Percentiles rank a stretch among this genome's conserved stretches.
These are phyloP conservation scores for Naganishia cerealis DNA, from an alignment of 1,284 basidiomycete species.

Conservation along the genomic window DNA sequence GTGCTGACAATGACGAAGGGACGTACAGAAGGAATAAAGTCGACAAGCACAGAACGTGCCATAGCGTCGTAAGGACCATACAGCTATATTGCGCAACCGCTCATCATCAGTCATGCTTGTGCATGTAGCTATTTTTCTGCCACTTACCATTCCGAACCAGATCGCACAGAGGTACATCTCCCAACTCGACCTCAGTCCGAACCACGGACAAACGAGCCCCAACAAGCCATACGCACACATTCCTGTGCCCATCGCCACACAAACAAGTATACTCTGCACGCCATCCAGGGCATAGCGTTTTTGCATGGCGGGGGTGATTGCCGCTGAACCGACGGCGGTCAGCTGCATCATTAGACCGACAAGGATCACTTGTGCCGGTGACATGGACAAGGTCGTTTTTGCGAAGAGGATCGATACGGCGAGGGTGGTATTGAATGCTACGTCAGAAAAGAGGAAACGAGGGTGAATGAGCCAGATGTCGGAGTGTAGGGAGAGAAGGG, in stretches of 20 bases:
- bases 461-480: constrained; percentile 8
- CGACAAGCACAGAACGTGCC: constrained; percentile 51
- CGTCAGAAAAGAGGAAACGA: constrained; percentile 10
- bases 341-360: constrained; percentile 53
- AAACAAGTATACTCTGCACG: constrained; percentile 64
- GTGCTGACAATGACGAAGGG: not conserved
- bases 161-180: constrained; percentile 82
- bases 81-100: constrained; percentile 38
- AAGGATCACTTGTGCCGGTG: constrained; percentile 55
- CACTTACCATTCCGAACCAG: constrained; percentile 66
- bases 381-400: constrained; percentile 50
- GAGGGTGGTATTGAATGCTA: constrained; percentile 52
- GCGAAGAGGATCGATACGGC: constrained; percentile 52
- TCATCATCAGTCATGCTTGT: constrained; percentile 46
- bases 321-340: constrained; percentile 49
- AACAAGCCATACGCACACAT: constrained; percentile 81
- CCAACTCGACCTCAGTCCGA: constrained; percentile 70
- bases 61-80: constrained; percentile 53
- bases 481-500: not conserved
- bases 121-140: constrained; percentile 63
- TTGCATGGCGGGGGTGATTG: constrained; percentile 49
- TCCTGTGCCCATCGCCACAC: constrained; percentile 66
- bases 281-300: constrained; percentile 64
- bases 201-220: constrained; percentile 67
- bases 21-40: constrained; percentile 51